Percentiles rank a stretch among this genome's conserved stretches.
phyloP scores from a whole-genome alignment of 2,329 filamentous ascomycete genomes.

The Calonectria honghensis region DNA sequence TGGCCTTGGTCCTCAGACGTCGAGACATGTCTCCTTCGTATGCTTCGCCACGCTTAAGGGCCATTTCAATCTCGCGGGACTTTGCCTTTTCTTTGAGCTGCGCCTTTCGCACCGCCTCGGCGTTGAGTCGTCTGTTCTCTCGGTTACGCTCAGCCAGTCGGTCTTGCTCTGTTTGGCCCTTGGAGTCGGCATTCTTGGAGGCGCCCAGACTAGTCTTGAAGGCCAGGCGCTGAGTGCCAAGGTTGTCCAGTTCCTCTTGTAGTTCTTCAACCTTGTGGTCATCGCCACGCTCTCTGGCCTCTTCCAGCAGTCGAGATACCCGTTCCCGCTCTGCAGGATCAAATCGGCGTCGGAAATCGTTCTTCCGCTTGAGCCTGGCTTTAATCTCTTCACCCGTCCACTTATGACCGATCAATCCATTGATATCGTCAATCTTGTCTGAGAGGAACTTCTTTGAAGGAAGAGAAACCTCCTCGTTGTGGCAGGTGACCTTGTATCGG shows the following conservation, averaged over 20 bases:
- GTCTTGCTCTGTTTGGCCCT: constrained; percentile 81
- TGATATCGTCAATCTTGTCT: constrained; percentile 87
- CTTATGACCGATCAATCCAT: constrained; percentile 83
- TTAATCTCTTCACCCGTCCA: constrained; percentile 91
- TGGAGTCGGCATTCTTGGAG: constrained; percentile 70
- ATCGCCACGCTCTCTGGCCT: constrained; percentile 79
- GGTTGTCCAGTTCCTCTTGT: constrained; percentile 76
- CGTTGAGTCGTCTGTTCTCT: constrained; percentile 88
- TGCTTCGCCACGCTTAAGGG: constrained; percentile 78
- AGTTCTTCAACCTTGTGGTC: constrained; percentile 72
- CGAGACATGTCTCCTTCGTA: constrained; percentile 76
- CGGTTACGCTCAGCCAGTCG: constrained; percentile 88
- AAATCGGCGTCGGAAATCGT: constrained; percentile 79
- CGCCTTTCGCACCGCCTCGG: constrained; percentile 92
- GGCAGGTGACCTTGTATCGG: constrained; percentile 85
- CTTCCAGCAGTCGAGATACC: constrained; percentile 78
- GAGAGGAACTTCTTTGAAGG: constrained; percentile 83
- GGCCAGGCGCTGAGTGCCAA: constrained; percentile 83
- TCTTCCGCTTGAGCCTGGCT: constrained; percentile 83
- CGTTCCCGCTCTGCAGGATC: constrained; percentile 81
- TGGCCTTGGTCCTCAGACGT: constrained; percentile 79
- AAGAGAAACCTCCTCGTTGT: constrained; percentile 81
- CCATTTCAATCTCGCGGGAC: constrained; percentile 76
- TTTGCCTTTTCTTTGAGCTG: constrained; percentile 86
- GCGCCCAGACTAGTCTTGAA: constrained; percentile 79